A percentile compares a stretch with the other conserved stretches of the same genome.
phyloP scores from a whole-genome alignment of 441 rosid species.

The Arabidopsis lyrata region DNA sequence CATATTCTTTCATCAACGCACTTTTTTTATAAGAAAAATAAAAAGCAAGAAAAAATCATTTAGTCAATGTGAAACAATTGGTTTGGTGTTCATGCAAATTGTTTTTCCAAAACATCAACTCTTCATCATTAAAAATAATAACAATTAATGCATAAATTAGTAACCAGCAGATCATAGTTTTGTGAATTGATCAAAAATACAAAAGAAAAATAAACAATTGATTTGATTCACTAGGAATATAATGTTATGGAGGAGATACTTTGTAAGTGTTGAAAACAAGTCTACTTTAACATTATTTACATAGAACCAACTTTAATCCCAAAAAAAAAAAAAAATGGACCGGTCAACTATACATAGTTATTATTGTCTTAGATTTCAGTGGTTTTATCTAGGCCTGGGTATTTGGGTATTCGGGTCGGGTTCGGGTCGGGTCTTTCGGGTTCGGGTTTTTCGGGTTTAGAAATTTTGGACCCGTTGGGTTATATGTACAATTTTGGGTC shows the following conservation, averaged over 20 bases:
- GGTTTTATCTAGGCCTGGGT: too few species aligned
- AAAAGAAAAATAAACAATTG: neutral
- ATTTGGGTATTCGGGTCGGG: too few species aligned
- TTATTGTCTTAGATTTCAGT: neutral
- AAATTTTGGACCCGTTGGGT: too few species aligned
- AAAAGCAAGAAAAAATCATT: neutral
- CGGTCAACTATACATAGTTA: conserved; percentile 7
- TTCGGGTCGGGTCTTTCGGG: too few species aligned
- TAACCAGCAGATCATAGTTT: too few species aligned
- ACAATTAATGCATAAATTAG: too few species aligned
- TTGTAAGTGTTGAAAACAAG: neutral
- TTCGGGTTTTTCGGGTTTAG: too few species aligned
- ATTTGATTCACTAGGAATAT: neutral
- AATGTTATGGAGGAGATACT: neutral
- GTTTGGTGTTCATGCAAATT: neutral
- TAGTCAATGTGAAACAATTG: neutral
- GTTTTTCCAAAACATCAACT: too few species aligned
- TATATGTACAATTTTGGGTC: too few species aligned
- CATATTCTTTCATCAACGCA: conserved; percentile 53
- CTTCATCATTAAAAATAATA: too few species aligned
- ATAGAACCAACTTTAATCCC: neutral
- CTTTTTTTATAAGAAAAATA: conserved; percentile 23
- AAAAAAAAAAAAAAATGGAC: neutral
- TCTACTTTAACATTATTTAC: neutral
- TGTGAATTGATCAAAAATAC: too few species aligned